Base-by-base conservation (phyloP, 2,329 filamentous ascomycete genomes). In the Colletotrichum chrysophilum region DNA sequence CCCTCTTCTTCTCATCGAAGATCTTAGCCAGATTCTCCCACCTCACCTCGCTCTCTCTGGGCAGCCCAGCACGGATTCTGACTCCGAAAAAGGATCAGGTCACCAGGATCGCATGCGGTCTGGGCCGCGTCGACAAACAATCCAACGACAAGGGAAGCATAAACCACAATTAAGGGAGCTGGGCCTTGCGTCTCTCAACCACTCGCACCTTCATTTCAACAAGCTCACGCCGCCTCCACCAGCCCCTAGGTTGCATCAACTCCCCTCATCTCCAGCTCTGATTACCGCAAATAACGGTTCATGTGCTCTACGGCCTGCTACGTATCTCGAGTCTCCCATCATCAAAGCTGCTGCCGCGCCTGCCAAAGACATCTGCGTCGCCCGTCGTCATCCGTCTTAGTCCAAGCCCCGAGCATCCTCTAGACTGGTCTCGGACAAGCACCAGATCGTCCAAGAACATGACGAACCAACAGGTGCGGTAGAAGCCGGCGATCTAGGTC, bases 231-330 rank as follows among this genome's bases (percentile, higher is more conserved):
- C 28, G 61, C 34, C 30, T 18, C 61, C 52, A 61, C 36, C 38
- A 52, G 43, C 68, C 48, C 55, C 61, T 66, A 32, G 62, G 36
- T 43, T 70, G 69, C 73, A 75, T 75, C 73, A 72, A 67, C 56
- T 67, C 5, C 34, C 55, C 55, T 72, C 62, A 72, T 75, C 69
- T 75, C 61, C 69, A 75, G 55, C 28, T 66, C 36, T 72, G 73
- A 75, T 72, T 75, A 58, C 62, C 52, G n/a, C n/a, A 21, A 38
- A 72, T 48, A 38, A 24, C 32, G 52, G 14, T 64, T 56, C 32
- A 48, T 73, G 43, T 64, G 32, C 26, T 21, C 9, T 18, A 8
- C 36, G 7, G 36, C 32, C 1, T 0, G 0, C 38, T 43, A 66
- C 32, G 61, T 52, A 18, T 32, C 48, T 36, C 34, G 5, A 30